These are phyloP conservation scores for Penicillium sp. DNA, from an alignment of 2,329 filamentous ascomycete genomes.

Conservation along the genomic window DNA sequence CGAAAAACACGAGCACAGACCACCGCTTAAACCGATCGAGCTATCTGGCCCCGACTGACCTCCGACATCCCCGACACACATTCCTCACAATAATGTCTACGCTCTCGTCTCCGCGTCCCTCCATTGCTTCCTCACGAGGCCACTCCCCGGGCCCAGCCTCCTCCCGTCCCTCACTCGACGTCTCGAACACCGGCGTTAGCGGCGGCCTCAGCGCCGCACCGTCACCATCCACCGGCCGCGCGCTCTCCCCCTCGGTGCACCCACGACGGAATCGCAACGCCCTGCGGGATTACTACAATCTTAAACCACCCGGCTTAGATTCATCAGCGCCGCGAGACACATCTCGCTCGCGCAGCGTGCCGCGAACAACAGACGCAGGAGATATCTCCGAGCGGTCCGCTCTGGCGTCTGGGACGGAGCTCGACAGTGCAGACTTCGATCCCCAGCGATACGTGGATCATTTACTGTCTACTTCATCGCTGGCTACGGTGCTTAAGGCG, in stretches of 20 bases:
- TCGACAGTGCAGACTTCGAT: conserved; percentile 71
- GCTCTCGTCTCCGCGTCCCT: conserved; percentile 57
- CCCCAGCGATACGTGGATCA: conserved; percentile 55
- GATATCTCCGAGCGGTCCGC: conserved; percentile 40
- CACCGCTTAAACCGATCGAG: conserved; percentile 26
- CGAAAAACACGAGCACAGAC: conserved; percentile 25
- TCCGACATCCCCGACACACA: conserved; percentile 4
- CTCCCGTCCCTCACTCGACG: conserved; percentile 69
- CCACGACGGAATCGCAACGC: conserved; percentile 72
- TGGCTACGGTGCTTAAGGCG: conserved; percentile 44
- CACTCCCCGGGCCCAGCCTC: conserved; percentile 62
- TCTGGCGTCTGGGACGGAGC: conserved; percentile 49
- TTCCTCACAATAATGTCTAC: conserved; percentile 50
- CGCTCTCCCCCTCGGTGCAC: conserved; percentile 32
- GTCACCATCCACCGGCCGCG: conserved; percentile 41
- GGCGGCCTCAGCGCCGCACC: conserved; percentile 44
- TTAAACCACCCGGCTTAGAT: conserved; percentile 53
- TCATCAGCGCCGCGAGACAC: conserved; percentile 25
- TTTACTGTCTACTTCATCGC: conserved; percentile 40
- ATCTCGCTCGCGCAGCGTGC: conserved; percentile 37
- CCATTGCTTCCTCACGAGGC: conserved; percentile 55
- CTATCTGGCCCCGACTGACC: conserved; percentile 10
- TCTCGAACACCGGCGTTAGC: conserved; percentile 55
- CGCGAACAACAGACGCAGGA: conserved; percentile 40
- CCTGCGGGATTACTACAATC: conserved; percentile 90